These are phyloP conservation scores for Curvularia spicifera DNA, from an alignment of 2,329 filamentous ascomycete species.

Conservation along the genomic window DNA sequence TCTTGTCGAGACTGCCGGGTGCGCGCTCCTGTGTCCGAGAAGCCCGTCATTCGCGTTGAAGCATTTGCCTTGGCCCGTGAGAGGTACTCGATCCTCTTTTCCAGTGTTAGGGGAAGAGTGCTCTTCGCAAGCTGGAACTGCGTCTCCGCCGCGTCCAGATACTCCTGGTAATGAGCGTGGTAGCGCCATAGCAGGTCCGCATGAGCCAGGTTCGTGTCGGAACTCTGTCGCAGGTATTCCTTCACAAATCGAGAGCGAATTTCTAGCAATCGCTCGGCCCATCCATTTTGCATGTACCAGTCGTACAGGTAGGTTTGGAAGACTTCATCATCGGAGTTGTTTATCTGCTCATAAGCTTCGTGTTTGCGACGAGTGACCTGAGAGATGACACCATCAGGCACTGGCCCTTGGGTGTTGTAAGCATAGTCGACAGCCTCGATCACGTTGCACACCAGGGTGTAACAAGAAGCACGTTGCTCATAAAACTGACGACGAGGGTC, in stretches of 20 bases:
- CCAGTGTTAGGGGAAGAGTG: slow-evolving; percentile 78
- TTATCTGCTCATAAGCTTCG: slow-evolving; percentile 91
- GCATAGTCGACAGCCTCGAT: slow-evolving; percentile 77
- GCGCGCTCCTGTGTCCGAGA: slow-evolving; percentile 60
- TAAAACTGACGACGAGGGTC: slow-evolving; percentile 75
- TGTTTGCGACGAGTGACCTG: slow-evolving; percentile 77
- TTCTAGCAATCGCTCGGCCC: slow-evolving; percentile 82
- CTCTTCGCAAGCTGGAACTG: slow-evolving; percentile 84
- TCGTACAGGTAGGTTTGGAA: slow-evolving; percentile 98
- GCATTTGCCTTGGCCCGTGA: slow-evolving; percentile 92
- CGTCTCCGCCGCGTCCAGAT: slow-evolving; percentile 85
- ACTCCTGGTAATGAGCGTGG: slow-evolving; percentile 82
- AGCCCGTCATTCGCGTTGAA: slow-evolving; percentile 77
- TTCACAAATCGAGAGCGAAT: slow-evolving; percentile 86
- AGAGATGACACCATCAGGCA: slow-evolving; percentile 78
- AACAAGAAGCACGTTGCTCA: slow-evolving; percentile 76
- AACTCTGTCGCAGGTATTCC: slow-evolving; percentile 81
- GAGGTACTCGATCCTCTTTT: slow-evolving; percentile 85
- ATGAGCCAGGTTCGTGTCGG: slow-evolving; percentile 73
- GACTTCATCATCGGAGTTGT: slow-evolving; percentile 85
- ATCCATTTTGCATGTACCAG: slow-evolving; percentile 89
- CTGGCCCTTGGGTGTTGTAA: slow-evolving; percentile 71
- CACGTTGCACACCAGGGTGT: slow-evolving; percentile 84
- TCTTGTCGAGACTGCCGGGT: slow-evolving; percentile 79
- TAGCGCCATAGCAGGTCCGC: slow-evolving; percentile 93